Evolutionary conservation across 768 basidiomycete species (phyloP).

Genomic region (Tulasnella sp.): DNA sequence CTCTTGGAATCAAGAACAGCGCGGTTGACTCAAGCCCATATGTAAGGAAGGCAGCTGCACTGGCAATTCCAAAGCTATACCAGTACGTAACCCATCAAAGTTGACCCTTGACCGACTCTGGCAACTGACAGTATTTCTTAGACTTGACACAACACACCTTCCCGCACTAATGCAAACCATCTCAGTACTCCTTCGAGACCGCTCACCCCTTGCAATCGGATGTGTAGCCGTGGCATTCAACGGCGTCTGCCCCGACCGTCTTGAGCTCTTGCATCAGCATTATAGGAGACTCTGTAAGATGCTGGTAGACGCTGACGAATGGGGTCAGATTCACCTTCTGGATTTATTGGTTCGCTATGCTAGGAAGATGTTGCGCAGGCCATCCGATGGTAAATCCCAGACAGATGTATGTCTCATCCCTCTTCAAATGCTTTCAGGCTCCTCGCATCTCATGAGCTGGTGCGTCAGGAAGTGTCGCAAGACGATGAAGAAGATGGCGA

Average conservation of each 20-base stretch:
- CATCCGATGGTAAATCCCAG: slow-evolving; percentile 22
- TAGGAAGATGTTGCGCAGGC: slow-evolving; percentile 67
- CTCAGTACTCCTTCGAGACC: slow-evolving; percentile 39
- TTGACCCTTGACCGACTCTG: slow-evolving; percentile 11
- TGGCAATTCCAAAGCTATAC: slow-evolving; percentile 79
- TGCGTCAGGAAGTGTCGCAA: slow-evolving; percentile 16
- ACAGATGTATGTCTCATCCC: not conserved
- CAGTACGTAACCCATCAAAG: slow-evolving; percentile 36
- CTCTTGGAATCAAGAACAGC: slow-evolving; percentile 84
- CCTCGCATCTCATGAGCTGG: not conserved
- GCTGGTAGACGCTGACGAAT: slow-evolving; percentile 89
- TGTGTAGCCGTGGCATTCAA: slow-evolving; percentile 78
- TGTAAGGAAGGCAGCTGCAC: slow-evolving; percentile 83
- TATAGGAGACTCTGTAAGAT: slow-evolving; percentile 74
- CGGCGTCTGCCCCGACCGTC: slow-evolving; percentile 70
- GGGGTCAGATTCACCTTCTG: slow-evolving; percentile 81
- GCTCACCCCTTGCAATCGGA: slow-evolving; percentile 80
- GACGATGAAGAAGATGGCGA: slow-evolving; percentile 38
- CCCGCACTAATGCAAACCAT: slow-evolving; percentile 40
- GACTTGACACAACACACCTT: slow-evolving; percentile 63
- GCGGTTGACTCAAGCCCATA: slow-evolving; percentile 88
- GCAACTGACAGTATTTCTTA: slow-evolving; percentile 26
- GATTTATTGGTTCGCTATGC: slow-evolving; percentile 73
- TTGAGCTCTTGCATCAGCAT: slow-evolving; percentile 81
- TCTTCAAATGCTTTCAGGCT: not conserved